Base-by-base conservation (phyloP, 2,329 filamentous ascomycete species). In the Fusarium chuoi region DNA sequence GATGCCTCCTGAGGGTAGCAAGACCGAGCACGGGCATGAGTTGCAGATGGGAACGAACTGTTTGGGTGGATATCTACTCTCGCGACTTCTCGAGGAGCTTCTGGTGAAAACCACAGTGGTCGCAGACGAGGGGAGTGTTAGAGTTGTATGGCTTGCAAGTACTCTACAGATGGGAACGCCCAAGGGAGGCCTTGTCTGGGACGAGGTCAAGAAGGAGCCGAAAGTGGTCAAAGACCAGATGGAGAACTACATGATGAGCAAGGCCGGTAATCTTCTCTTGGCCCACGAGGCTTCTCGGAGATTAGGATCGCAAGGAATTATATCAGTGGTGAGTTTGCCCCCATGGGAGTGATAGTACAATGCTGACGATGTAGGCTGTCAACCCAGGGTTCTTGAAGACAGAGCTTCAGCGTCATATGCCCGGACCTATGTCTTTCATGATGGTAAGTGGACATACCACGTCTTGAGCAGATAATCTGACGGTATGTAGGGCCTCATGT, bases 191-290 rank as follows among this genome's bases (percentile, higher is more conserved):
- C 62, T 75, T 22, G 24, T 62, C 33, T 75, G 68, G 70, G 65
- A 75, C 26, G 68, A 70, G 39, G 24, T 44, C 15, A 68, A 62
- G 44, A 39, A 46, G 18, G 66, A 68, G 33, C 73, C 74, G 12
- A 64, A 62, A 28, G 33, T 70, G 7, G 58, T 45, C 20, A 73
- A 71, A 52, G 64, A 66, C 35, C 70, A 70, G 48, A 70, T 74
- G 63, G 65, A 73, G 41, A 75, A 75, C n/a, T 75, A 74, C 52
- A 74, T 74, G 68, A 75, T 75, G 71, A 73, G 62, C 33, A 76
- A 76, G 36, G 65, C 61, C 4, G 73, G 63, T 9, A 76, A 76
- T 17, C 48, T 68, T 6, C 51, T 76, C 38, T n/a, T 76, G 6
- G 60, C 67, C 7, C 62, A 69, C 3, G 74, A 74, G 28, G 64